Evolutionary conservation across 2,329 filamentous ascomycete species (phyloP).

Genomic region (Aspergillus glaucus): DNA sequence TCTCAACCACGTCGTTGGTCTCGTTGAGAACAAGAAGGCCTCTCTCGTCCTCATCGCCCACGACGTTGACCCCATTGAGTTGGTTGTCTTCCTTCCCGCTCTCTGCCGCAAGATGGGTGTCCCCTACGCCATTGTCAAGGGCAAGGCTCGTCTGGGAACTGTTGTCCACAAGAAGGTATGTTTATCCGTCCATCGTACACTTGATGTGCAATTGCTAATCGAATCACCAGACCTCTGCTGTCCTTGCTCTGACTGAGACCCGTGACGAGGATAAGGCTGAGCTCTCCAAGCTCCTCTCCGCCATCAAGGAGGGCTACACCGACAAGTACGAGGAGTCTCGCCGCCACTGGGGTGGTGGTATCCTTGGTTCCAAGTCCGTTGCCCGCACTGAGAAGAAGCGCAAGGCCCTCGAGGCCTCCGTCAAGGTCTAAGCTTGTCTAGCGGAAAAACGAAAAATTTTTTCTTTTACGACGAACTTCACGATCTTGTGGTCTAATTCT

Average conservation of each 20-base stretch:
- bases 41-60: constrained; percentile 96
- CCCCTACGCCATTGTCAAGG: constrained; percentile 98
- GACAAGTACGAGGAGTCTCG: constrained; percentile 90
- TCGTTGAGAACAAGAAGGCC: constrained; percentile 99
- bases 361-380: constrained; percentile 95
- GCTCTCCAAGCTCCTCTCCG: constrained; percentile 90
- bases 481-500: constrained; percentile 7
- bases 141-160: constrained; percentile 97
- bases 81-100: constrained; percentile 97
- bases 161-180: constrained; percentile 98
- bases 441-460: constrained; percentile 7
- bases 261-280: constrained; percentile 97
- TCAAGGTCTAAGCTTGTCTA: constrained; percentile 77
- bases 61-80: constrained; percentile 98
- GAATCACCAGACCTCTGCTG: constrained; percentile 75
- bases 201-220: constrained; percentile 17
- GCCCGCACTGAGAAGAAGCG: constrained; percentile 74
- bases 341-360: constrained; percentile 98
- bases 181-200: not conserved
- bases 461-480: constrained; percentile 19
- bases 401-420: constrained; percentile 87
- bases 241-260: constrained; percentile 92
- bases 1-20: constrained; percentile 97
- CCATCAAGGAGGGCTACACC: constrained; percentile 96
- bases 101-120: constrained; percentile 99